Conservation (phyloP, 345 rosid species). For the Noccaea caerulescens region DNA sequence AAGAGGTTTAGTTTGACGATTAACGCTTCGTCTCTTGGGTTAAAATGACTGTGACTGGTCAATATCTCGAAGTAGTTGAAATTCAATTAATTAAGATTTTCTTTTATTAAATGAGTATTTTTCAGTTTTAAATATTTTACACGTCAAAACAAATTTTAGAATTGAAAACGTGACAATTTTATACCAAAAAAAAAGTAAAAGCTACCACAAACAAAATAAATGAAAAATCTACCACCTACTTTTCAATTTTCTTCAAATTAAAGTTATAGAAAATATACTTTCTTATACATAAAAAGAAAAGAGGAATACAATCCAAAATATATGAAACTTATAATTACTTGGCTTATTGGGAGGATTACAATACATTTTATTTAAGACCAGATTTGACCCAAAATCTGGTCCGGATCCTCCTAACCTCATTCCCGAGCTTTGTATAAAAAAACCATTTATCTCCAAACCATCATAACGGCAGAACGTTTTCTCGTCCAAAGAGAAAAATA, state of each 20-base stretch:
- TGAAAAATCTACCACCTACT: neutral
- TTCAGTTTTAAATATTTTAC: no score
- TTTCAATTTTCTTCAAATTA: conserved; percentile 2
- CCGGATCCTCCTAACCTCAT: neutral
- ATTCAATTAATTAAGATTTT: no score
- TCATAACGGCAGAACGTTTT: conserved; percentile 4
- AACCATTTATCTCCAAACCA: conserved; percentile 5
- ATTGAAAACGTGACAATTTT: no score
- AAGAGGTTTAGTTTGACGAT: no score
- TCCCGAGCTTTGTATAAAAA: conserved; percentile 19
- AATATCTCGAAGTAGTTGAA: no score
- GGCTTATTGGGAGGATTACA: conserved; percentile 25
- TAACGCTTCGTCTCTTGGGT: no score
- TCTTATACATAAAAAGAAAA: neutral
- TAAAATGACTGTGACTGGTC: no score
- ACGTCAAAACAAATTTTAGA: no score
- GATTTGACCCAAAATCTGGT: conserved; percentile 15
- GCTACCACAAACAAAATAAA: no score
- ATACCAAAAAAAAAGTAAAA: no score
- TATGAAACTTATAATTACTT: conserved; percentile 10
- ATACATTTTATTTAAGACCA: conserved; percentile 6
- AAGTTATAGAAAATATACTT: neutral
- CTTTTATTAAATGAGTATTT: no score
- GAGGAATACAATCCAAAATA: conserved; percentile 12
- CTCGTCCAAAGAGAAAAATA: neutral